phyloP scores from a whole-genome alignment of 371 early-diverging fungal species.

The Mortierella sp. region DNA sequence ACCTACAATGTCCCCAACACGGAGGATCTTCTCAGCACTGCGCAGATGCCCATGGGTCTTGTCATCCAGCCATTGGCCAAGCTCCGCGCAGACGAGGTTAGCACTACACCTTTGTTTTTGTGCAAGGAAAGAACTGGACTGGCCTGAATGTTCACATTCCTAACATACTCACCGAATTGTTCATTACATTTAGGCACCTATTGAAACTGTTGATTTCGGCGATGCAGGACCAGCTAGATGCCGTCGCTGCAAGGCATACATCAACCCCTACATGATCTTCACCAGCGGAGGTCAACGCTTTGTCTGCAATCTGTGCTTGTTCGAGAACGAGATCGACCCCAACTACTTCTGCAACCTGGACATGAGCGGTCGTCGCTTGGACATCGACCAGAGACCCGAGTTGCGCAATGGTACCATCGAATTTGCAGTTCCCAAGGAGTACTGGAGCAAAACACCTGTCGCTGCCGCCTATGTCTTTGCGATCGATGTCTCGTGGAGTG shows the following conservation, averaged over 20 bases:
- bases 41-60: constrained; percentile 88
- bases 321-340: constrained; percentile 81
- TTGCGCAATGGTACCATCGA: constrained; percentile 90
- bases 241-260: constrained; percentile 92
- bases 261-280: constrained; percentile 92
- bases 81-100: constrained; percentile 78
- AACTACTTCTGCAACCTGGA: constrained; percentile 95
- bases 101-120: background rate
- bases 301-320: constrained; percentile 93
- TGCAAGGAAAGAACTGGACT: background rate
- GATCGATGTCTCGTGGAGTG: constrained; percentile 91
- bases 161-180: no score
- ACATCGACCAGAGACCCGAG: constrained; percentile 91
- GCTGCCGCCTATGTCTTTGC: constrained; percentile 89
- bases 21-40: constrained; percentile 80
- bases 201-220: constrained; percentile 93
- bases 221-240: constrained; percentile 94
- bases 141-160: background rate
- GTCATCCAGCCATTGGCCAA: constrained; percentile 94
- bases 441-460: constrained; percentile 74
- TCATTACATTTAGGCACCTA: constrained; percentile 63
- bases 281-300: constrained; percentile 91
- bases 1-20: constrained; percentile 86
- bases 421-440: constrained; percentile 87
- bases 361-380: constrained; percentile 90